phyloP scores from a whole-genome alignment of 75 land plant genomes.

The Pseudotsuga menziesii region DNA sequence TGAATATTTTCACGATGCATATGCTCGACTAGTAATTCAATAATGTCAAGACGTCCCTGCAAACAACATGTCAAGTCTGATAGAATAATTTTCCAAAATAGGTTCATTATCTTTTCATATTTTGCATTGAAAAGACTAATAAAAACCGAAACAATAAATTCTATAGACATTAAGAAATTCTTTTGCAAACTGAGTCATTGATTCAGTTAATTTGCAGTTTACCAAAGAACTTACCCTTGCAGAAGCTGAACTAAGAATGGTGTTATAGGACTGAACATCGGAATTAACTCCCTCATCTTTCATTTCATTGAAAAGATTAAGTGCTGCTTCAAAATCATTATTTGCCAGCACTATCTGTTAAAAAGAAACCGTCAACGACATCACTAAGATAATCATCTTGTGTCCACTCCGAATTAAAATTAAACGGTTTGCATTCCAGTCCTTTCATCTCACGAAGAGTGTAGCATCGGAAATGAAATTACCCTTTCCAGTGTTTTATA shows the following conservation, averaged over 20 bases:
- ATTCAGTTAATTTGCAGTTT: background rate
- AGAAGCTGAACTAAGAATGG: slow-evolving; percentile 39
- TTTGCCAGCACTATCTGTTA: slow-evolving; percentile 5
- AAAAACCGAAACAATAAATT: background rate
- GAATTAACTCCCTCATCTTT: slow-evolving; percentile 24
- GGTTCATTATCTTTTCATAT: too few relatives aligned
- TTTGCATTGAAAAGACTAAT: background rate
- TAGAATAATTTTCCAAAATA: too few relatives aligned
- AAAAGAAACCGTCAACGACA: background rate
- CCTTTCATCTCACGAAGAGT: background rate
- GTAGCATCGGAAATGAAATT: background rate
- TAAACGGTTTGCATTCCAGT: background rate
- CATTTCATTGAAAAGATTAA: slow-evolving; percentile 38
- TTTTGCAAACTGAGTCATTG: too few relatives aligned
- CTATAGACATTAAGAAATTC: background rate
- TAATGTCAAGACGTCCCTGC: slow-evolving; percentile 53
- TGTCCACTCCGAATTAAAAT: background rate
- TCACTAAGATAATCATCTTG: background rate
- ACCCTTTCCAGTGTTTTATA: background rate
- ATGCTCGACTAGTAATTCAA: slow-evolving; percentile 40
- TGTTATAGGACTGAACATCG: slow-evolving; percentile 39
- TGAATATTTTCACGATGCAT: slow-evolving; percentile 50
- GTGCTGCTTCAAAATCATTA: slow-evolving; percentile 38
- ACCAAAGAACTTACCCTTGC: slow-evolving; percentile 22
- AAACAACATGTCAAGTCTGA: slow-evolving; percentile 7